Percentiles rank a stretch among this genome's conserved stretches.
phyloP scores from a whole-genome alignment of 805 yeast species.

The Metschnikowia dekortorum region DNA sequence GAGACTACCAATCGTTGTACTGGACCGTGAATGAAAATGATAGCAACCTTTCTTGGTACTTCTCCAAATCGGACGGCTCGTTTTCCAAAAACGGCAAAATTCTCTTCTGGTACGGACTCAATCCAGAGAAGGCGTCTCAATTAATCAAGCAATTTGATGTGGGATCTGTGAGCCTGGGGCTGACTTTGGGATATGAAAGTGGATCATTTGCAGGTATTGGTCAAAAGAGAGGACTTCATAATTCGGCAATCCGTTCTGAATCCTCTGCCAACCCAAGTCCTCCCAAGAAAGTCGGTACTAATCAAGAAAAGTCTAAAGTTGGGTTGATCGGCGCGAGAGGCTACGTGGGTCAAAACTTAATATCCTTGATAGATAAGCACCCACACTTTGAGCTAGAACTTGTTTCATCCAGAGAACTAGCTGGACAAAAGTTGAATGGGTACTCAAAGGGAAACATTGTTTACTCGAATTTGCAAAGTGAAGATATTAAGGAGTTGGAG shows the following conservation, averaged over 20 bases:
- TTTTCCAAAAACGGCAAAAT: slow-evolving; percentile 84
- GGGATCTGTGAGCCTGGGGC: slow-evolving; percentile 30
- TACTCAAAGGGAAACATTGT: slow-evolving; percentile 76
- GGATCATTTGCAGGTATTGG: slow-evolving; percentile 46
- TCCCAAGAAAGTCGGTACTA: slow-evolving; percentile 62
- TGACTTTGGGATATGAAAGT: slow-evolving; percentile 37
- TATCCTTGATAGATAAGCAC: slow-evolving; percentile 80
- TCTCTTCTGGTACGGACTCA: slow-evolving; percentile 92
- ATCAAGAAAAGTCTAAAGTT: slow-evolving; percentile 61
- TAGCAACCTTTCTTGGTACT: slow-evolving; percentile 86
- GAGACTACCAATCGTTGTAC: slow-evolving; percentile 67
- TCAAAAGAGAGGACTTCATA: slow-evolving; percentile 47
- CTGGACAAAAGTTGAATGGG: slow-evolving; percentile 82
- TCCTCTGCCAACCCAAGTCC: slow-evolving; percentile 55
- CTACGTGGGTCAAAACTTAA: slow-evolving; percentile 90
- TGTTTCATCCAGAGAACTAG: slow-evolving; percentile 92
- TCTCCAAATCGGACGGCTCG: slow-evolving; percentile 90
- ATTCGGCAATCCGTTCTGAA: slow-evolving; percentile 3
- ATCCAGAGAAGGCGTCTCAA: slow-evolving; percentile 55
- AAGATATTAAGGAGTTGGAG: slow-evolving; percentile 79
- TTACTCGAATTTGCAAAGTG: slow-evolving; percentile 82
- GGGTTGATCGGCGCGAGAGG: slow-evolving; percentile 99
- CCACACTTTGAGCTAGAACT: slow-evolving; percentile 84
- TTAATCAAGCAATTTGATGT: slow-evolving; percentile 52
- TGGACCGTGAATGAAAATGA: slow-evolving; percentile 93